Percentiles rank a stretch among this genome's conserved stretches.
These are phyloP conservation scores for Xylariomycetidae sp. DNA, from an alignment of 2,329 filamentous ascomycete species.

Conservation along the genomic window DNA sequence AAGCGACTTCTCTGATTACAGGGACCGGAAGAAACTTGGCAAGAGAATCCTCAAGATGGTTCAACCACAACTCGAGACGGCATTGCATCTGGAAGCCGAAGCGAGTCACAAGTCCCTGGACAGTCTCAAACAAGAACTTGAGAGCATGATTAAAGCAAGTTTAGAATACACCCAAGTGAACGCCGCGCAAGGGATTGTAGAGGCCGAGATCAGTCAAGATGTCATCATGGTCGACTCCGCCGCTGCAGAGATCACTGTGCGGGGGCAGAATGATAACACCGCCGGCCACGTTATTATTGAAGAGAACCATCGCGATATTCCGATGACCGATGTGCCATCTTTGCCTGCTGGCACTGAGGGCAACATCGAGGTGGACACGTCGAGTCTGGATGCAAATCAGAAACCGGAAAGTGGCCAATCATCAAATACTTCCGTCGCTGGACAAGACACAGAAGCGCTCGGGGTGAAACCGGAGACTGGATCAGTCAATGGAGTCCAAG, in stretches of 20 bases:
- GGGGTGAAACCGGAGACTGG: slow-evolving; percentile 21
- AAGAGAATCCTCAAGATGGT: slow-evolving; percentile 85
- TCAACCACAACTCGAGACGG: slow-evolving; percentile 71
- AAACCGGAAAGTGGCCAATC: slow-evolving; percentile 26
- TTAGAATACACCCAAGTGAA: slow-evolving; percentile 48
- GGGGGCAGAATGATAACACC: slow-evolving; percentile 26
- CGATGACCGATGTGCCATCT: slow-evolving; percentile 33
- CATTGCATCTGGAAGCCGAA: slow-evolving; percentile 76
- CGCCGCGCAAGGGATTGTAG: slow-evolving; percentile 30
- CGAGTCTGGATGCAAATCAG: slow-evolving; percentile 26
- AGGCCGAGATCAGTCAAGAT: slow-evolving; percentile 38
- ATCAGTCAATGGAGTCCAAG: slow-evolving; percentile 25
- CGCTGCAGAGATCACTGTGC: slow-evolving; percentile 42
- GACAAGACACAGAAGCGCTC: slow-evolving; percentile 19
- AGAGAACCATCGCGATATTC: slow-evolving; percentile 32
- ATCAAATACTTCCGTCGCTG: slow-evolving; percentile 23
- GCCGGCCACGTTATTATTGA: slow-evolving; percentile 22
- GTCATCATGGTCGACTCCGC: slow-evolving; percentile 49
- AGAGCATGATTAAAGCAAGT: slow-evolving; percentile 66
- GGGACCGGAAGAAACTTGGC: slow-evolving; percentile 77
- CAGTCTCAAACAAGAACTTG: slow-evolving; percentile 67
- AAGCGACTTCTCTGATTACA: slow-evolving; percentile 60
- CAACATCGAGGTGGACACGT: slow-evolving; percentile 45
- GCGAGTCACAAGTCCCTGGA: slow-evolving; percentile 67
- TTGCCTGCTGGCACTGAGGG: slow-evolving; percentile 30